These are phyloP conservation scores for Pestalotiopsis sp. DNA, from an alignment of 2,329 filamentous ascomycete genomes.

Conservation along the genomic window DNA sequence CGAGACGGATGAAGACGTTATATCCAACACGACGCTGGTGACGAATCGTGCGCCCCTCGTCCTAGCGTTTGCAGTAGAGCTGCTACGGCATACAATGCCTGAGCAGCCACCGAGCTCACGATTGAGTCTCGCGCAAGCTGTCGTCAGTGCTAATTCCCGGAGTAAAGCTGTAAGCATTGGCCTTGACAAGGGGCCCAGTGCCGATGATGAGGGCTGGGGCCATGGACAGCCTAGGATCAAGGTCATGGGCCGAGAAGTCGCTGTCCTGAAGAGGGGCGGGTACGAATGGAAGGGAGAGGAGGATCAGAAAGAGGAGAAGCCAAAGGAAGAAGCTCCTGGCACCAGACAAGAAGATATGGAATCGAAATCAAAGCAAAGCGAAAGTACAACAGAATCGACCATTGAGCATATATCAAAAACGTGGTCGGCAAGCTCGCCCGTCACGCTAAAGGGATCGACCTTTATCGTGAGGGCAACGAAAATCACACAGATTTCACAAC, in stretches of 20 bases:
- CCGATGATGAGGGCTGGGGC: slow-evolving; percentile 72
- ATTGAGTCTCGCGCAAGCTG: slow-evolving; percentile 79
- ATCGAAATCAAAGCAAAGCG: neutral
- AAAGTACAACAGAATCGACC: neutral
- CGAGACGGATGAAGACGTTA: slow-evolving; percentile 56
- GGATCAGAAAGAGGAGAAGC: slow-evolving; percentile 7
- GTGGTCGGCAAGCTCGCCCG: slow-evolving; percentile 54
- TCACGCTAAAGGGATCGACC: slow-evolving; percentile 55
- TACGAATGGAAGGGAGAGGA: slow-evolving; percentile 61
- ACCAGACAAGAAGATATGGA: neutral
- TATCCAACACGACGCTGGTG: slow-evolving; percentile 59
- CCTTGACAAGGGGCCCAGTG: slow-evolving; percentile 64
- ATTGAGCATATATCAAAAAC: slow-evolving; percentile 24
- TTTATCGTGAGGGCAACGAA: slow-evolving; percentile 57
- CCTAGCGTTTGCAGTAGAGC: slow-evolving; percentile 74
- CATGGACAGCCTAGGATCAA: slow-evolving; percentile 74
- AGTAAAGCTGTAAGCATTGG: slow-evolving; percentile 77
- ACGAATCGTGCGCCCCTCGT: slow-evolving; percentile 85
- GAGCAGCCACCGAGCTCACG: slow-evolving; percentile 84
- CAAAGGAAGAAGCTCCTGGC: neutral
- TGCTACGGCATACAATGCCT: slow-evolving; percentile 81
- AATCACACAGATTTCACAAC: slow-evolving; percentile 39
- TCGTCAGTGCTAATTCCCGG: slow-evolving; percentile 79
- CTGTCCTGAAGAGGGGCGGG: slow-evolving; percentile 76
- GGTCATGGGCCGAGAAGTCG: slow-evolving; percentile 73